phyloP scores from a whole-genome alignment of 1,284 basidiomycete genomes.

The Puccinia polysora region DNA sequence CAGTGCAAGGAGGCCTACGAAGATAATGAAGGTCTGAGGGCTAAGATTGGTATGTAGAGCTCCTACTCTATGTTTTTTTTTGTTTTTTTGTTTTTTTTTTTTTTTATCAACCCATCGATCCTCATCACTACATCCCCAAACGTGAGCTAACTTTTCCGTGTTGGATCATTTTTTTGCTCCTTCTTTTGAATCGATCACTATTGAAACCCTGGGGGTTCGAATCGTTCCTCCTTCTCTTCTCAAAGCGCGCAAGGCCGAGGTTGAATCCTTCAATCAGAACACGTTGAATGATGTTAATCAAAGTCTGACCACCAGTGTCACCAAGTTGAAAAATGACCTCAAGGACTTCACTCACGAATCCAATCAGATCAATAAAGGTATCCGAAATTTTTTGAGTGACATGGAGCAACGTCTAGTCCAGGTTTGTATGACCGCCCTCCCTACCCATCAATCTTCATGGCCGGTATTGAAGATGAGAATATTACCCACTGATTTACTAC shows the following conservation, averaged over 20 bases:
- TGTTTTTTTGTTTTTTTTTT: constrained; percentile 7
- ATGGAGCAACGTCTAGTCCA: constrained; percentile 19
- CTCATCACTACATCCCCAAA: too few relatives aligned
- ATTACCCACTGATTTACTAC: too few relatives aligned
- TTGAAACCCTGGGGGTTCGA: not conserved
- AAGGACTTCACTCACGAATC: constrained; percentile 31
- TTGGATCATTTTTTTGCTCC: not conserved
- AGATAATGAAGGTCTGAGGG: constrained; percentile 42
- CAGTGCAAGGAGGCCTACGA: constrained; percentile 34
- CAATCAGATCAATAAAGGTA: constrained; percentile 20
- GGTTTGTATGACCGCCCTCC: constrained; percentile 6
- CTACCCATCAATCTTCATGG: not conserved
- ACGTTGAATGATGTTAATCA: constrained; percentile 33
- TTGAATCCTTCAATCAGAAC: constrained; percentile 32
- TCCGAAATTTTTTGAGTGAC: constrained; percentile 10
- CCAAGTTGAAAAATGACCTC: constrained; percentile 16
- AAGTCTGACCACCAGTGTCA: constrained; percentile 21
- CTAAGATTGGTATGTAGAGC: constrained; percentile 30
- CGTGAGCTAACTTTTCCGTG: not conserved
- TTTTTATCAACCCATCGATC: too few relatives aligned
- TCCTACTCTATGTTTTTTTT: not conserved
- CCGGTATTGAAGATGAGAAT: too few relatives aligned
- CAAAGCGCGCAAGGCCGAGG: constrained; percentile 42
- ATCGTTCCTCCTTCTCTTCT: too few relatives aligned
- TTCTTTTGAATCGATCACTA: not conserved